These are phyloP conservation scores for Mycena haematopus DNA, from an alignment of 768 basidiomycete genomes.

Conservation along the genomic window DNA sequence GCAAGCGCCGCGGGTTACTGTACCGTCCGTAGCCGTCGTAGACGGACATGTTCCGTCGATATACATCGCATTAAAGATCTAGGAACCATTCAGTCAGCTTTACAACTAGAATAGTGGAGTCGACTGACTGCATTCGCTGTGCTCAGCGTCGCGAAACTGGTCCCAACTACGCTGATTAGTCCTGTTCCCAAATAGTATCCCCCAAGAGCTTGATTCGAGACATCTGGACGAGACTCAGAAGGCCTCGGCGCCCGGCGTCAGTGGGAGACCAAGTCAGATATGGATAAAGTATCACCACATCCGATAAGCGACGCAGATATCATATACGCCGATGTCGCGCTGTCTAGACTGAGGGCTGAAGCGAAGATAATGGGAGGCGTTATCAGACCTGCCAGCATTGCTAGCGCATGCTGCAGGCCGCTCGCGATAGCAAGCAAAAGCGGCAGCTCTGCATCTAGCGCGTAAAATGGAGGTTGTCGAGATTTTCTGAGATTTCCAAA, in stretches of 20 bases:
- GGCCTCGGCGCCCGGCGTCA: slow-evolving; percentile 52
- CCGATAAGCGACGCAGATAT: neutral
- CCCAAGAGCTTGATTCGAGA: slow-evolving; percentile 65
- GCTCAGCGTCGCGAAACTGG: too few species aligned
- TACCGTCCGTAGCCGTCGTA: slow-evolving; percentile 61
- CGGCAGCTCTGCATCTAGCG: too few species aligned
- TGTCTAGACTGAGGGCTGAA: neutral
- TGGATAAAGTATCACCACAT: neutral
- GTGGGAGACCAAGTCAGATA: neutral
- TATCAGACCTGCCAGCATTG: too few species aligned
- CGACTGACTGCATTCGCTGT: too few species aligned
- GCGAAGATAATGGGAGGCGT: neutral
- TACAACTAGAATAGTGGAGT: neutral
- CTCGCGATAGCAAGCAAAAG: too few species aligned
- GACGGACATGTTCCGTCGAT: slow-evolving; percentile 78
- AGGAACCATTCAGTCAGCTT: neutral
- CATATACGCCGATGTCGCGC: neutral
- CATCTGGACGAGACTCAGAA: slow-evolving; percentile 81
- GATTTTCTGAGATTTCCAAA: neutral
- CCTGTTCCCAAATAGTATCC: slow-evolving; percentile 83
- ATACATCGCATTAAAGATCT: slow-evolving; percentile 81
- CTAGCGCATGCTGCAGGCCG: too few species aligned
- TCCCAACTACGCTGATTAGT: slow-evolving; percentile 52
- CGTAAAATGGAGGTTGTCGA: neutral
- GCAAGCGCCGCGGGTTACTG: slow-evolving; percentile 62